Percentiles rank a stretch among this genome's conserved stretches.
These are phyloP conservation scores for Ganoderma sinense DNA, from an alignment of 1,284 basidiomycete genomes.

Conservation along the genomic window DNA sequence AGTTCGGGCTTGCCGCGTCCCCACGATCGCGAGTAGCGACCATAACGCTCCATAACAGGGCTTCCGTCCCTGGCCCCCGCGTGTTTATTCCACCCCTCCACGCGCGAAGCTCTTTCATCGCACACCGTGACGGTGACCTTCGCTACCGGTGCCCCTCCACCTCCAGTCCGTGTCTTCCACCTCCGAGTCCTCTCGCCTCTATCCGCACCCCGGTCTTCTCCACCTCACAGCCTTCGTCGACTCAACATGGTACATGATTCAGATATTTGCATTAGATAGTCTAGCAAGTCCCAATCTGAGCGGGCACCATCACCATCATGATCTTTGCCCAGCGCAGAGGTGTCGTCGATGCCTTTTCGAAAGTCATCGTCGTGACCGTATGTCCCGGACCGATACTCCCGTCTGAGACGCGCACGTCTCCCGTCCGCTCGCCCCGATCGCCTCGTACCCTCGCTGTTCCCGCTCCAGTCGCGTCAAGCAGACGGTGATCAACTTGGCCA, in stretches of 20 bases:
- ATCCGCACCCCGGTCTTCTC: not conserved
- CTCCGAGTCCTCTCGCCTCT: not conserved
- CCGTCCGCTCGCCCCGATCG: not conserved
- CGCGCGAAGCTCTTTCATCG: constrained; percentile 8
- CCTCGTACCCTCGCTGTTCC: not conserved
- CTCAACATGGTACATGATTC: not conserved
- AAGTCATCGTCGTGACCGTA: not conserved
- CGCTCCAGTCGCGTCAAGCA: not conserved
- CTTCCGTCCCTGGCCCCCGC: constrained; percentile 1
- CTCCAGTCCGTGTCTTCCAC: constrained; percentile 12
- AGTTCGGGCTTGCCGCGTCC: constrained; percentile 23
- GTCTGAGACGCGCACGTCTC: not conserved
- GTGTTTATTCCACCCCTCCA: not conserved
- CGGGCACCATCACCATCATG: constrained; percentile 29
- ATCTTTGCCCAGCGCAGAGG: constrained; percentile 18
- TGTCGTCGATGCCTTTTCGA: constrained; percentile 8
- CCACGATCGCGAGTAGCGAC: constrained; percentile 10
- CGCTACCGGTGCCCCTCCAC: constrained; percentile 11
- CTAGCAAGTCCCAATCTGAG: constrained; percentile 10
- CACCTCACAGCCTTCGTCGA: not conserved
- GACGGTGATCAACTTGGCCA: not conserved
- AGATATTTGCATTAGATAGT: constrained; percentile 6
- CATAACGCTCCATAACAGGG: not conserved
- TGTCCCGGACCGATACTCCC: too few relatives aligned
- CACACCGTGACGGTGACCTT: not conserved